Evolutionary conservation across 768 basidiomycete species (phyloP).

Genomic region (Mycena latifolia): DNA sequence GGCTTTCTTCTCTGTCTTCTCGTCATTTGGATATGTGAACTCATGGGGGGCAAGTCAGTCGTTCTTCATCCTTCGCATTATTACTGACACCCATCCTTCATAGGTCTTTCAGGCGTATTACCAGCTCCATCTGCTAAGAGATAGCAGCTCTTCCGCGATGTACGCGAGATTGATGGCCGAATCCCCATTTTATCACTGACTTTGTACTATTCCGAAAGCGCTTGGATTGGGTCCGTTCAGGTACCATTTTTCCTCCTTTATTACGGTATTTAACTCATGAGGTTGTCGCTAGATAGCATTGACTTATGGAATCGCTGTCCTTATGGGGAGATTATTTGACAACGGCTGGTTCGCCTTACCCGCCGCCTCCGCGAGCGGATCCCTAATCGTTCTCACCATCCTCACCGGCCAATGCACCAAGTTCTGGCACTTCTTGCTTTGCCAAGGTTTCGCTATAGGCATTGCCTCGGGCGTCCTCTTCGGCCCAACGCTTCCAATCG

Average conservation of each 20-base stretch:
- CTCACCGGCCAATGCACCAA: conserved; percentile 77
- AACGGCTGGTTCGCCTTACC: conserved; percentile 73
- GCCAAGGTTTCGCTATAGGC: conserved; percentile 77
- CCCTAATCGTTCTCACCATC: conserved; percentile 69
- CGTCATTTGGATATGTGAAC: conserved; percentile 76
- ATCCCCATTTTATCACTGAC: neutral
- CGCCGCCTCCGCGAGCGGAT: conserved; percentile 57
- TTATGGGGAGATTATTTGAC: conserved; percentile 80
- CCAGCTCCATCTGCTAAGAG: conserved; percentile 60
- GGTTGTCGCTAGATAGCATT: conserved; percentile 65
- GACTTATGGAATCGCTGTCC: conserved; percentile 70
- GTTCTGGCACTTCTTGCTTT: conserved; percentile 86
- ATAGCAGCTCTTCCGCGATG: conserved; percentile 62
- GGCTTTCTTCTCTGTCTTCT: conserved; percentile 26
- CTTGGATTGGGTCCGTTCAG: conserved; percentile 87
- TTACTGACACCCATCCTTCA: neutral
- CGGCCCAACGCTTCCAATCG: conserved; percentile 67
- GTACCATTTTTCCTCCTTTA: conserved; percentile 44
- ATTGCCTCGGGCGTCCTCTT: conserved; percentile 74
- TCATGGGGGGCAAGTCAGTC: conserved; percentile 74
- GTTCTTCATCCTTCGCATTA: neutral
- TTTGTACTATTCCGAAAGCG: conserved; percentile 50
- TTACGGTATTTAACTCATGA: neutral
- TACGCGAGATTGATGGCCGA: conserved; percentile 60
- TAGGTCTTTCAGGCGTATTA: conserved; percentile 85